Percentiles rank a stretch among this genome's conserved stretches.
phyloP scores from a whole-genome alignment of 108 stramenopile genomes.

The Cyclotella distinguenda region DNA sequence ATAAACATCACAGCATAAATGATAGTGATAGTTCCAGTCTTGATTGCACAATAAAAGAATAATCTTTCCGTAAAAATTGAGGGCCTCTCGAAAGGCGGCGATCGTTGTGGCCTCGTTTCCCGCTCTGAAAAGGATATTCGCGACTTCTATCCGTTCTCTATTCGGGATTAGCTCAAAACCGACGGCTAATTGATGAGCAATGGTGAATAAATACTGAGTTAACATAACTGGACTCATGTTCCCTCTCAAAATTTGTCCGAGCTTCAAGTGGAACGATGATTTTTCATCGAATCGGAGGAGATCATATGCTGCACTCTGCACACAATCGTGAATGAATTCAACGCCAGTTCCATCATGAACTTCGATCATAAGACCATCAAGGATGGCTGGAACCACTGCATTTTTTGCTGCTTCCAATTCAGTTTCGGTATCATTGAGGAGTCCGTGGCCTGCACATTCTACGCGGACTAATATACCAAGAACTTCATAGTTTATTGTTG shows the following conservation, averaged over 20 bases:
- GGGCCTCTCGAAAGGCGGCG: constrained; percentile 5
- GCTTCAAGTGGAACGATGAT: constrained; percentile 10
- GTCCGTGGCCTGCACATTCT: background rate
- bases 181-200: constrained; percentile 5
- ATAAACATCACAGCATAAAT: background rate
- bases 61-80: constrained; percentile 5
- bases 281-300: background rate
- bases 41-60: background rate
- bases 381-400: background rate
- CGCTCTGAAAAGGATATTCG: background rate
- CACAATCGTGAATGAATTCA: constrained; percentile 7
- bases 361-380: background rate
- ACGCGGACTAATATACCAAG: background rate
- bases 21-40: constrained; percentile 7
- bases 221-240: background rate
- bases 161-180: background rate
- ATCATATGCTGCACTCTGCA: constrained; percentile 7
- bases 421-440: background rate
- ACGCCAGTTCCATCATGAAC: background rate
- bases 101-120: background rate
- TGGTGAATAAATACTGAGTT: background rate
- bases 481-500: background rate
- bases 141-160: background rate
- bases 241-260: background rate
- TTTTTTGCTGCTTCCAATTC: background rate